Conservation (phyloP, 176 grass and related monocot genomes). For the Raddia guianensis region DNA sequence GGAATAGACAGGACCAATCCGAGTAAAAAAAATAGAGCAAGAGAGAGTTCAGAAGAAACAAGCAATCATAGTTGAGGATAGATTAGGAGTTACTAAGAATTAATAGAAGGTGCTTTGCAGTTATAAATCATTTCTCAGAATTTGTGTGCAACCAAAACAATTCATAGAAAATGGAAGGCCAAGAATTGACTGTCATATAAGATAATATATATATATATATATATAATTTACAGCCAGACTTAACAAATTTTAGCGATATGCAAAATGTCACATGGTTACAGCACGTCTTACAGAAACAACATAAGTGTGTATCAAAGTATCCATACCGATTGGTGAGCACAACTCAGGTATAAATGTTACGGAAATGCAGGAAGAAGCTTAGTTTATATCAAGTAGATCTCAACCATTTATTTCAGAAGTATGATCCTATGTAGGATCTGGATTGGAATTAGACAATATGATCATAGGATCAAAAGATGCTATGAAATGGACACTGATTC, state of each 20-base stretch:
- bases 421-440: background rate
- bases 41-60: background rate
- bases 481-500: background rate
- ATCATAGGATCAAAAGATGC: background rate
- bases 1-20: background rate
- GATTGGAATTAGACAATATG: background rate
- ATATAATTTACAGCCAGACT: slow-evolving; percentile 18
- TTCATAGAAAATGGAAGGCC: background rate
- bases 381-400: background rate
- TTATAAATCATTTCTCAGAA: background rate
- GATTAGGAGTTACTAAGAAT: background rate
- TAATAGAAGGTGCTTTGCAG: background rate
- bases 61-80: no score
- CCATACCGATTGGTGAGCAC: slow-evolving; percentile 15
- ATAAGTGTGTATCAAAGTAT: background rate
- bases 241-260: slow-evolving; percentile 22
- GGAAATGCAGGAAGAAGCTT: background rate
- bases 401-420: background rate
- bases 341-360: background rate
- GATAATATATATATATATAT: slow-evolving; percentile 17
- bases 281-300: slow-evolving; percentile 14
- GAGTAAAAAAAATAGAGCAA: background rate
- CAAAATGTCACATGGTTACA: background rate
- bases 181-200: background rate
- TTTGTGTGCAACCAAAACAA: slow-evolving; percentile 8